Base-by-base conservation (phyloP, 352 stramenopile genomes). In the Phytophthora cryptogea region DNA sequence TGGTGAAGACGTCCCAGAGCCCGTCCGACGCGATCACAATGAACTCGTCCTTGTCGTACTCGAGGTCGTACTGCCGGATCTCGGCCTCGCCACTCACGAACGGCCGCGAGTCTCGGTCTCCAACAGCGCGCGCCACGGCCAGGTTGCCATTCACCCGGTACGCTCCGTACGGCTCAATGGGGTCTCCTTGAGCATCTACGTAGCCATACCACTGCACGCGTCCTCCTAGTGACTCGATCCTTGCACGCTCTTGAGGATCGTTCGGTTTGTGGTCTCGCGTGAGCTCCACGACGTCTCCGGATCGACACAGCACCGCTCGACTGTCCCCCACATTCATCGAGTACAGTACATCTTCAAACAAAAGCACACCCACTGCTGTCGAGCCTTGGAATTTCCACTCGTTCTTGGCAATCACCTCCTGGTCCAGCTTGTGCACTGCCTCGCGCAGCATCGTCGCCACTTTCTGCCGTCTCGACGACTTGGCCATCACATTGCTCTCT, bases 261-360 rank as follows among this genome's bases (percentile, higher is more conserved):
- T 97, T 97, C 0, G 90, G 89, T 68, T 97, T 97, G 63, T 98
- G 89, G 59, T 96, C 88, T 5, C 71, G 71, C n/a, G 87, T 96
- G 17, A 96, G 72, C 4, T 91, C 78, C 7, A 96, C 61, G 0
- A 64, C 83, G 10, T 89, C 57, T 32, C 87, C 87, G 13, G 59
- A 74, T 33, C 95, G 85, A 66, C 92, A 96, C 49, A 99, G 72
- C 28, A 99, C 88, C 4, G 95, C 95, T 27, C 96, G 89, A 63
- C 85, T 98, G 59, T 99, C 96, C 20, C 96, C 96, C n/a, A 98
- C 85, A 64, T 99, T 98, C 20, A 94, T 55, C 30, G 80, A 86
- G 53, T 90, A 85, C 42, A 96, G 83, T 8, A 80, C 66, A 47
- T 94, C 85, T 36, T 92, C 81, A 41, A 83, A 86, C 13, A 96